phyloP scores from a whole-genome alignment of 768 basidiomycete species.

The Mycena leptocephala region DNA sequence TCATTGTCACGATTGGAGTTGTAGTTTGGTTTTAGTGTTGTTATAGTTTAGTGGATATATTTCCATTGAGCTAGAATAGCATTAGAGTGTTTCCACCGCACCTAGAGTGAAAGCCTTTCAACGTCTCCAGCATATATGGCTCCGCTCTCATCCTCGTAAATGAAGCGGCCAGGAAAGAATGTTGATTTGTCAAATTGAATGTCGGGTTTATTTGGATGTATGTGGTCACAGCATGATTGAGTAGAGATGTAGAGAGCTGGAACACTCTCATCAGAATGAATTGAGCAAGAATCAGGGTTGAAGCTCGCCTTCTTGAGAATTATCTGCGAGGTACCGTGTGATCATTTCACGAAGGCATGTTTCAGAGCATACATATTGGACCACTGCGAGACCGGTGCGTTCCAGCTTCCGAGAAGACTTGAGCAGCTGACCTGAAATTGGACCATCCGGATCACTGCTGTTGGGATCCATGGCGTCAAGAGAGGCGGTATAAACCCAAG shows the following conservation, averaged over 20 bases:
- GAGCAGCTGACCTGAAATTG: background rate
- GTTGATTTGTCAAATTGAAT: background rate
- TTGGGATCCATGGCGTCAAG: background rate
- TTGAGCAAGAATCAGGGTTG: background rate
- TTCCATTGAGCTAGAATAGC: no score
- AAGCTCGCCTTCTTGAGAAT: background rate
- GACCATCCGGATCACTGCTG: background rate
- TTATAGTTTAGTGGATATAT: no score
- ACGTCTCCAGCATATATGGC: no score
- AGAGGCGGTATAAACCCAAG: background rate
- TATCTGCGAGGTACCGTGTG: background rate
- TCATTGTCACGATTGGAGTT: no score
- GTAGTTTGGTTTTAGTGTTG: no score
- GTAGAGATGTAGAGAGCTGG: background rate
- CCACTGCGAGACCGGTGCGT: no score
- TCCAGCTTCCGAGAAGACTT: no score
- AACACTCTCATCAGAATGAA: background rate
- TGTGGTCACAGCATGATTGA: background rate
- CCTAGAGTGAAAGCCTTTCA: no score
- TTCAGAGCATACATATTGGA: background rate
- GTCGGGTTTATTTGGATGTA: background rate
- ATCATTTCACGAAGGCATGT: no score
- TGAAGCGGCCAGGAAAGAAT: constrained; percentile 26
- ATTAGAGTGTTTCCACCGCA: no score
- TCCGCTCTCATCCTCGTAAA: no score